These are phyloP conservation scores for Leptographium lundbergii DNA, from an alignment of 2,329 filamentous ascomycete species.

Conservation along the genomic window DNA sequence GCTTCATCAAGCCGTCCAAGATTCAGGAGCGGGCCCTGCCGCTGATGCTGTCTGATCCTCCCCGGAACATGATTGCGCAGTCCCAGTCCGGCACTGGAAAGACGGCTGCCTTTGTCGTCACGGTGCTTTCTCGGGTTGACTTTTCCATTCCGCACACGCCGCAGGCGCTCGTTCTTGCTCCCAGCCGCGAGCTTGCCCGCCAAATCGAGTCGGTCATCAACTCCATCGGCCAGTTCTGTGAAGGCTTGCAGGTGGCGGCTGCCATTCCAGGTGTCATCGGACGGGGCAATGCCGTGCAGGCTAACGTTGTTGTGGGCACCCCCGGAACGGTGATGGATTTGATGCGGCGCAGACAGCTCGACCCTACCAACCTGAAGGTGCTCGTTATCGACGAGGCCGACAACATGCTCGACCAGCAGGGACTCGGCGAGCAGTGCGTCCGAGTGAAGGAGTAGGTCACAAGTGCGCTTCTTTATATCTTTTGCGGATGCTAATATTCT, in stretches of 20 bases:
- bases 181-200: slow-evolving; percentile 84
- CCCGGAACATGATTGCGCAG: slow-evolving; percentile 89
- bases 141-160: slow-evolving; percentile 53
- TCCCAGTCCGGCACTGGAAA: slow-evolving; percentile 99
- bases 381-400: slow-evolving; percentile 94
- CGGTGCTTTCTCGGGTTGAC: slow-evolving; percentile 79
- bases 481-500: slow-evolving; percentile 4
- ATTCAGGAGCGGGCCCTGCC: slow-evolving; percentile 93
- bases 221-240: slow-evolving; percentile 73
- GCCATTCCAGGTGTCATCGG: slow-evolving; percentile 70
- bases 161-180: slow-evolving; percentile 80
- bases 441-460: slow-evolving; percentile 68
- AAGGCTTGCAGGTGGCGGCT: slow-evolving; percentile 61
- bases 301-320: slow-evolving; percentile 80
- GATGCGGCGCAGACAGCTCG: slow-evolving; percentile 63
- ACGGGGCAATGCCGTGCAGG: slow-evolving; percentile 55
- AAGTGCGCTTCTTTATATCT: background rate
- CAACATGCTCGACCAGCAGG: slow-evolving; percentile 96
- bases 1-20: slow-evolving; percentile 91
- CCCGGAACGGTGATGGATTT: slow-evolving; percentile 87
- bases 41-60: slow-evolving; percentile 74
- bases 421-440: slow-evolving; percentile 87
- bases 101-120: slow-evolving; percentile 90
- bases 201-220: slow-evolving; percentile 83
- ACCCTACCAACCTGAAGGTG: slow-evolving; percentile 59